phyloP scores from a whole-genome alignment of 2,329 filamentous ascomycete genomes.

The Arachnomyces sp. region DNA sequence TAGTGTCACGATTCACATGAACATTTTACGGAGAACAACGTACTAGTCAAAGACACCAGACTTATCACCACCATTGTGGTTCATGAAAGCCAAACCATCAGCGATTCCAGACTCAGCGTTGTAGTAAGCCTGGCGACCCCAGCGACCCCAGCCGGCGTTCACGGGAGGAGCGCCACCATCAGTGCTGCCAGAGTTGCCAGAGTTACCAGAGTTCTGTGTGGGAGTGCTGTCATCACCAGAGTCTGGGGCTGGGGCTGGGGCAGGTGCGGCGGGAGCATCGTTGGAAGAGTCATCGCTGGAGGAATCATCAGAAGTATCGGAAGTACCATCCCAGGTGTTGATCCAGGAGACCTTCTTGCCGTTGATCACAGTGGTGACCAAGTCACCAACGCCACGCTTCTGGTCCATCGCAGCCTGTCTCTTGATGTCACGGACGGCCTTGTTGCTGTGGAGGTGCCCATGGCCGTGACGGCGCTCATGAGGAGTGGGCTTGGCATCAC shows the following conservation, averaged over 20 bases:
- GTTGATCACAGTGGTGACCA: slow-evolving; percentile 52
- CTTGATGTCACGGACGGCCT: slow-evolving; percentile 12
- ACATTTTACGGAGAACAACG: too few species aligned
- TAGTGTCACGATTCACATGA: background rate
- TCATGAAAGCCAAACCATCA: slow-evolving; percentile 52
- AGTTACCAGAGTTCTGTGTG: background rate
- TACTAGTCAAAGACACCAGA: slow-evolving; percentile 50
- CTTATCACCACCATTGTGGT: slow-evolving; percentile 48
- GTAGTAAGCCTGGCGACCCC: slow-evolving; percentile 44
- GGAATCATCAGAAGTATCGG: background rate
- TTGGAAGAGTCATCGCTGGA: slow-evolving; percentile 1
- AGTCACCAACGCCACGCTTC: slow-evolving; percentile 44
- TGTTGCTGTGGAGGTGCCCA: slow-evolving; percentile 44
- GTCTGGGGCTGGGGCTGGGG: slow-evolving; percentile 11
- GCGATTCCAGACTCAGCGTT: slow-evolving; percentile 34
- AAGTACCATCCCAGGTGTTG: slow-evolving; percentile 46
- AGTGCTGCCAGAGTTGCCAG: slow-evolving; percentile 1
- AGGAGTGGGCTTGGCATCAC: slow-evolving; percentile 27
- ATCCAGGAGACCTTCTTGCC: slow-evolving; percentile 52
- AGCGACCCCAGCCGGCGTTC: slow-evolving; percentile 24
- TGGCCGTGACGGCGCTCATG: slow-evolving; percentile 41
- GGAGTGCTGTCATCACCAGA: slow-evolving; percentile 1
- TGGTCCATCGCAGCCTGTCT: slow-evolving; percentile 25
- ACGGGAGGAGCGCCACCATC: slow-evolving; percentile 9
- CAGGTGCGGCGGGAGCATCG: slow-evolving; percentile 5